Evolutionary conservation across 2,329 filamentous ascomycete genomes (phyloP).

Genomic region (Chaetomium sp.): DNA sequence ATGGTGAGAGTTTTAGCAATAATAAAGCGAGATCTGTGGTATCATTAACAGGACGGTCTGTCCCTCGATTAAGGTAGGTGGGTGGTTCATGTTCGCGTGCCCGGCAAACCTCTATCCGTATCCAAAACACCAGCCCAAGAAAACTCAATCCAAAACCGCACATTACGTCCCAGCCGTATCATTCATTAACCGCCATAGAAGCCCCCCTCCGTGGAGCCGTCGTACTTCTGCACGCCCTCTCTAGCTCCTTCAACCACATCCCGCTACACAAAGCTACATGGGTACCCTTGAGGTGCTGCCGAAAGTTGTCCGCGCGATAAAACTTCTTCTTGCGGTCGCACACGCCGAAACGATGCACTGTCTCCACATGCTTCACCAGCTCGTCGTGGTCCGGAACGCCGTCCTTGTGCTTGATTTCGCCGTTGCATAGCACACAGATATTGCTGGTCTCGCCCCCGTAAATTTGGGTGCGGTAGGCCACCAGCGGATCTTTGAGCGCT

Average conservation of each 20-base stretch:
- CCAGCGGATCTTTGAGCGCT: constrained; percentile 27
- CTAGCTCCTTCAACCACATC: constrained; percentile 34
- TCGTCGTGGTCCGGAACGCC: constrained; percentile 13
- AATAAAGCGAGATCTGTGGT: background rate
- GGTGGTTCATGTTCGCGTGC: background rate
- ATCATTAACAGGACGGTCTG: background rate
- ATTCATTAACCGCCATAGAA: background rate
- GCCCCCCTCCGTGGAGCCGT: background rate
- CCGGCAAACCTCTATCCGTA: background rate
- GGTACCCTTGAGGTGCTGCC: constrained; percentile 34
- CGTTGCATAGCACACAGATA: constrained; percentile 33
- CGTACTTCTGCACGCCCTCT: constrained; percentile 28
- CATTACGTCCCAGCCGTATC: background rate
- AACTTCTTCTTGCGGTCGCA: constrained; percentile 35
- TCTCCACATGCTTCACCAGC: constrained; percentile 29
- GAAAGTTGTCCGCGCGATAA: constrained; percentile 34
- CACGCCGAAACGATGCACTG: constrained; percentile 29
- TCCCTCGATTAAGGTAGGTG: constrained; percentile 2
- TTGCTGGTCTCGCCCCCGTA: constrained; percentile 27
- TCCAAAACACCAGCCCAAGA: constrained; percentile 1
- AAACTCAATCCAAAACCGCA: background rate
- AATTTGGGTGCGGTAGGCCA: constrained; percentile 26
- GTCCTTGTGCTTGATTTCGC: constrained; percentile 26
- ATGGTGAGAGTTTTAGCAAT: no score
- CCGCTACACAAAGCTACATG: constrained; percentile 30